Conservation (phyloP, 352 stramenopile genomes). For the Globisporangium splendens region DNA sequence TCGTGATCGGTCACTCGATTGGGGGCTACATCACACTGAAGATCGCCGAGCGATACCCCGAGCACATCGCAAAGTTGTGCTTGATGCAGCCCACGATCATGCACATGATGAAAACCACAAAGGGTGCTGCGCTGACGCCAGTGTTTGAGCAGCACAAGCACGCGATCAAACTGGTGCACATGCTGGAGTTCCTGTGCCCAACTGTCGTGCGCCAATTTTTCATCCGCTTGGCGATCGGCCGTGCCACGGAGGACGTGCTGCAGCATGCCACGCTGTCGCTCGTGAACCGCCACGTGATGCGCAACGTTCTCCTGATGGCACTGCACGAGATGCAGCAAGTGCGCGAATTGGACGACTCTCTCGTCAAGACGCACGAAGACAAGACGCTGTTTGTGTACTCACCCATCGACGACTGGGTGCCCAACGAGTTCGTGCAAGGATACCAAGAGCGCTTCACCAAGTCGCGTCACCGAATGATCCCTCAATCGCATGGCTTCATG, state of each 20-base stretch:
- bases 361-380: conserved; percentile 35
- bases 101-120: conserved; percentile 47
- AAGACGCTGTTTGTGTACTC: conserved; percentile 73
- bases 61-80: conserved; percentile 54
- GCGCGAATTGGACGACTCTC: conserved; percentile 32
- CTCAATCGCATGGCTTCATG: conserved; percentile 75
- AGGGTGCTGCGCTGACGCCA: conserved; percentile 46
- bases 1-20: conserved; percentile 71
- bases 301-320: conserved; percentile 66
- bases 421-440: conserved; percentile 48
- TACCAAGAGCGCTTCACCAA: conserved; percentile 48
- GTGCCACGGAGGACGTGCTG: conserved; percentile 34
- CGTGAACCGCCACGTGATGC: conserved; percentile 51
- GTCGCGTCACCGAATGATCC: conserved; percentile 43
- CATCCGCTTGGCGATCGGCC: conserved; percentile 34
- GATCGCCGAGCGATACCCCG: conserved; percentile 45
- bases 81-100: conserved; percentile 71
- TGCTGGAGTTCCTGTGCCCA: conserved; percentile 43
- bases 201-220: conserved; percentile 39
- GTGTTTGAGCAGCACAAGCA: conserved; percentile 39
- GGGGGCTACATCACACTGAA: conserved; percentile 52
- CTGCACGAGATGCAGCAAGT: conserved; percentile 60
- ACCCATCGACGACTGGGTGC: conserved; percentile 63
- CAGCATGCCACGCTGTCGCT: conserved; percentile 50
- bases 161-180: conserved; percentile 28